Conservation (phyloP, 2,329 filamentous ascomycete genomes). For the Dryadomyces quercivorus region DNA sequence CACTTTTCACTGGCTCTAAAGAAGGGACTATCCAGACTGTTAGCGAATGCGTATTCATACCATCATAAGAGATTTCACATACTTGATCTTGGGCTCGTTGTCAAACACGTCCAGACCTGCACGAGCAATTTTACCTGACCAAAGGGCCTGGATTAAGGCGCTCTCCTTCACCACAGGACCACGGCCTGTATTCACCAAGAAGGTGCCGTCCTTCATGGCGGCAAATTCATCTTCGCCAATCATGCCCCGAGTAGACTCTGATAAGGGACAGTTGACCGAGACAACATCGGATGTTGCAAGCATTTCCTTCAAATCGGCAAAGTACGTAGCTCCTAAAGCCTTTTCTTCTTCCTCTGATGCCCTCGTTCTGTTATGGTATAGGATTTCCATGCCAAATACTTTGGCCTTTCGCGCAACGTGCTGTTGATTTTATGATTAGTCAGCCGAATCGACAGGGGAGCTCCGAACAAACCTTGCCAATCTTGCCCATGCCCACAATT, state of each 20-base stretch:
- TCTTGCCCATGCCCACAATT: neutral
- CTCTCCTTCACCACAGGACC: constrained; percentile 36
- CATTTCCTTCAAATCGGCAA: neutral
- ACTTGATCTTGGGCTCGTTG: constrained; percentile 29
- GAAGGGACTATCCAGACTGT: constrained; percentile 12
- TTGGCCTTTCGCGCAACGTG: neutral
- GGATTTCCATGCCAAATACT: neutral
- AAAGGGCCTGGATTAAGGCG: constrained; percentile 21
- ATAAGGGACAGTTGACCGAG: neutral
- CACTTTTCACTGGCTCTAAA: constrained; percentile 28
- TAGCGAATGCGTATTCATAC: no score
- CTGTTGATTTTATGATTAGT: neutral
- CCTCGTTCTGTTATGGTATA: neutral
- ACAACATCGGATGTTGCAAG: neutral
- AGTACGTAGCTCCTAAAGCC: neutral
- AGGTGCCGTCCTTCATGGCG: constrained; percentile 30
- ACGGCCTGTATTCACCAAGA: constrained; percentile 38
- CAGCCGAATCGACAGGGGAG: neutral
- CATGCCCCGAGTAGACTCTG: neutral
- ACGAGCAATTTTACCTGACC: constrained; percentile 30
- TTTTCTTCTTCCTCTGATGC: neutral
- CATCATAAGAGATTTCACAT: constrained; percentile 3
- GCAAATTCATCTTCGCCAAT: constrained; percentile 14
- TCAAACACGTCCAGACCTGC: constrained; percentile 36
- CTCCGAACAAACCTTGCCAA: neutral